Percentiles rank a stretch among this genome's conserved stretches.
phyloP scores from a whole-genome alignment of 345 rosid genomes.

The Salix udensis region DNA sequence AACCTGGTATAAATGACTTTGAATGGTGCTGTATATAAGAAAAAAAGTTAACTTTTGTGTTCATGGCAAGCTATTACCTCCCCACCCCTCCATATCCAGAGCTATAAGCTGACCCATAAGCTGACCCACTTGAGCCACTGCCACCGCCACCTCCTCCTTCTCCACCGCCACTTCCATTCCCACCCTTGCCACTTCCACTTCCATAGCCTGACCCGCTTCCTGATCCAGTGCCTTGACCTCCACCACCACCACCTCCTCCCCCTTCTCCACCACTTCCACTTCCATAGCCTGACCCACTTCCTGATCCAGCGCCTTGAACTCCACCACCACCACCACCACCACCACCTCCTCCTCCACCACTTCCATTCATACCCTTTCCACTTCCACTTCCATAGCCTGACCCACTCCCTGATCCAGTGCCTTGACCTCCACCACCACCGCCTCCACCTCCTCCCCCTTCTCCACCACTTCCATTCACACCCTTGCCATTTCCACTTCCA shows the following conservation, averaged over 20 bases:
- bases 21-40: no score
- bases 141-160: background rate
- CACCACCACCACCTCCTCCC: no score
- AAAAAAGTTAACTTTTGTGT: background rate
- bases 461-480: background rate
- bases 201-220: conserved; percentile 19
- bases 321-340: no score
- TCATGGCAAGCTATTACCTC: conserved; percentile 25
- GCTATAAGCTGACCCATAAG: conserved; percentile 19
- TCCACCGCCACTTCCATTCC: background rate
- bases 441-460: background rate
- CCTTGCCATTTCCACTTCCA: background rate
- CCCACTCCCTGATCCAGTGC: conserved; percentile 11
- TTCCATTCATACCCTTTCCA: background rate
- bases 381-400: conserved; percentile 23
- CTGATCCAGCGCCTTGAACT: no score
- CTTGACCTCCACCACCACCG: conserved; percentile 18
- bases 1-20: conserved; percentile 3
- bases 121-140: background rate
- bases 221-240: background rate
- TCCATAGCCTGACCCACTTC: no score
- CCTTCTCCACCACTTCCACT: no score
- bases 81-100: conserved; percentile 24
- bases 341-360: background rate
- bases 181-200: background rate